Evolutionary conservation across 768 basidiomycete species (phyloP), one percentile per base, ranked within the genome.

Genomic region (Rhodosporidiobolus odoratus): DNA sequence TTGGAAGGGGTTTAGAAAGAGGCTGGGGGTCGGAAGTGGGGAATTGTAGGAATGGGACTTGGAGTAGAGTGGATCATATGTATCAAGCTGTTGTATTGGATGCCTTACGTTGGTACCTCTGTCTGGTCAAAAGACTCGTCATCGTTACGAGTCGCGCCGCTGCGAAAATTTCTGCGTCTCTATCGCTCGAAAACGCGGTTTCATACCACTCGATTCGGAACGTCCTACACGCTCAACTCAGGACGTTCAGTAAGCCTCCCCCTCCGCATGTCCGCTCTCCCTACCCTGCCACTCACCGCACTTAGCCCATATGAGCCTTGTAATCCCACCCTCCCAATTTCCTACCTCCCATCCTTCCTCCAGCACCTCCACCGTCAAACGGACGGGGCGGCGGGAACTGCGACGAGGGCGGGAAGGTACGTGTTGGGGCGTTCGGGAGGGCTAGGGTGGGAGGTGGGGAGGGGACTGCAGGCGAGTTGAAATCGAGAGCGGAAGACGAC

Each of bases 21-120:
- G 86, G 80, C 92, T 95, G 91, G 91, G 86, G 78, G 83, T 87
- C 79, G 85, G 83, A 5, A 67, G 47, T 67, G 80, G 80, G 60
- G 71, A 78, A 71, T 7, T 69, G 47, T 63, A 52, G 48, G 34
- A 32, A n/a, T 9, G 48, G 23, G 43, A 45, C 43, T 50, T 15
- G 10, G 12, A 15, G 25, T 50, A 13, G 15, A 25, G 48, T 45
- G 43, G 13, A 45, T 45, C 48, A 9, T 50, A 15, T 50, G 43
- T 45, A 45, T 45, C 43, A 23, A 45, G 43, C 23, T 12, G 43
- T 45, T n/a, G n/a, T n/a, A n/a, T n/a, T n/a, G n/a, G n/a, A n/a
- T n/a, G n/a, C n/a, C n/a, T n/a, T n/a, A n/a, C n/a, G n/a, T n/a
- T n/a, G n/a, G n/a, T n/a, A n/a, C n/a, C n/a, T n/a, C n/a, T n/a